phyloP scores from a whole-genome alignment of 1,139 yeast species.

The Pichia sorboxylosa region DNA sequence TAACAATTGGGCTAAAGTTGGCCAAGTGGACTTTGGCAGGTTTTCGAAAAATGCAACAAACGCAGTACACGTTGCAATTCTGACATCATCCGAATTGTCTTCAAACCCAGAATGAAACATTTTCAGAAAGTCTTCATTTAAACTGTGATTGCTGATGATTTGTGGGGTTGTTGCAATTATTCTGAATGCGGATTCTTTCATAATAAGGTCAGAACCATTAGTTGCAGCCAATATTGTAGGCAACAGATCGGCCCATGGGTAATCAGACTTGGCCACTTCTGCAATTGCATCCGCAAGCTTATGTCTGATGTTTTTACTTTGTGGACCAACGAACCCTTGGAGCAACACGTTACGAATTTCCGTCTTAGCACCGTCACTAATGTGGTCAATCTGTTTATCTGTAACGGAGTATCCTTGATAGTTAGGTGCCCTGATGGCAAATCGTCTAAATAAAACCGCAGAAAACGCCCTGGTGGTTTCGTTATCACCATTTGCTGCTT shows the following conservation, averaged over 20 bases:
- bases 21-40: slow-evolving; percentile 71
- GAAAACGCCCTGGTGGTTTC: slow-evolving; percentile 53
- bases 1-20: slow-evolving; percentile 58
- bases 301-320: slow-evolving; percentile 68
- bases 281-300: slow-evolving; percentile 91
- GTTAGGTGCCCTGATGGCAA: slow-evolving; percentile 68
- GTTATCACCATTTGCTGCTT: slow-evolving; percentile 49
- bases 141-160: slow-evolving; percentile 44
- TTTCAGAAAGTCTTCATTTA: slow-evolving; percentile 48
- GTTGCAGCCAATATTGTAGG: slow-evolving; percentile 62
- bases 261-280: slow-evolving; percentile 64
- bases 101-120: slow-evolving; percentile 71
- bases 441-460: slow-evolving; percentile 81
- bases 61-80: slow-evolving; percentile 86
- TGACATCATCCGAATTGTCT: slow-evolving; percentile 68
- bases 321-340: slow-evolving; percentile 59
- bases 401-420: slow-evolving; percentile 43
- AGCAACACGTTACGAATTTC: slow-evolving; percentile 60
- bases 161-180: slow-evolving; percentile 80
- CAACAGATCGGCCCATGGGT: slow-evolving; percentile 66
- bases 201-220: slow-evolving; percentile 45
- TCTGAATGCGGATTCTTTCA: slow-evolving; percentile 86
- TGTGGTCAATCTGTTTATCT: slow-evolving; percentile 66
- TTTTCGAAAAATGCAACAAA: slow-evolving; percentile 82
- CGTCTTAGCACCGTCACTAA: slow-evolving; percentile 44